Base-by-base conservation (phyloP, 1,284 basidiomycete species). In the Amylostereum areolatum region DNA sequence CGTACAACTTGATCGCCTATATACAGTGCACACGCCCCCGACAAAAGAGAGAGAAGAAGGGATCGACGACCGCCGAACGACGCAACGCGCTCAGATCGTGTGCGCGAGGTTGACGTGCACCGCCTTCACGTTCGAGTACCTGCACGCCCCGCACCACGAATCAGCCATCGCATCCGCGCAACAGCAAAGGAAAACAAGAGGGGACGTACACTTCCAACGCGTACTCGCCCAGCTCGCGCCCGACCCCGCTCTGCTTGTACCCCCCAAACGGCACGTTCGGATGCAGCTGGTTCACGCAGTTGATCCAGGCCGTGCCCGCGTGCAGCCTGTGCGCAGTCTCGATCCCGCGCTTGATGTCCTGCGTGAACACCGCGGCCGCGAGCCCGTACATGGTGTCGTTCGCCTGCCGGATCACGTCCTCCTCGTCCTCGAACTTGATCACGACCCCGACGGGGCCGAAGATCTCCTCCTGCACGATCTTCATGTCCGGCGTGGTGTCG, bases 321-420 rank as follows among this genome's bases (percentile, higher is more conserved):
- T 91, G 79, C 55, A 97, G 73, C 56, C 69, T 75, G 67, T 92
- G 81, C 6, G 90, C 87, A 6, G 86, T 83, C 49, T 77, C 71
- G 56, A 96, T 68, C 1, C 89, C 92, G 28, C 83, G 75, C 54
- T 78, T 79, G 67, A 96, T 67, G 70, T 97, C 79, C 58, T 81
- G 75, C 34, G 89, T 83, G 75, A 95, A 96, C 52, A 97, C 83
- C 28, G 90, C 86, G 1, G 90, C 79, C n/a, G 85, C 83, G 40
- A 96, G 78, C 56, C 95, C 95, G 69, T 96, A 94, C 27, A 81
- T 60, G 1, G 87, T 87, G 67, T 95, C 84, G 69, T 97, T 96
- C 49, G 93, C 94, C 61, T 83, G 75, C 43, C 66, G 70, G 62
- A 96, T 72, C 40, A 90, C 84, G 59, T 62, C 75, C 34, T 67